Evolutionary conservation across 129 eudicot species (phyloP).

Genomic region (Cynara cardunculus): DNA sequence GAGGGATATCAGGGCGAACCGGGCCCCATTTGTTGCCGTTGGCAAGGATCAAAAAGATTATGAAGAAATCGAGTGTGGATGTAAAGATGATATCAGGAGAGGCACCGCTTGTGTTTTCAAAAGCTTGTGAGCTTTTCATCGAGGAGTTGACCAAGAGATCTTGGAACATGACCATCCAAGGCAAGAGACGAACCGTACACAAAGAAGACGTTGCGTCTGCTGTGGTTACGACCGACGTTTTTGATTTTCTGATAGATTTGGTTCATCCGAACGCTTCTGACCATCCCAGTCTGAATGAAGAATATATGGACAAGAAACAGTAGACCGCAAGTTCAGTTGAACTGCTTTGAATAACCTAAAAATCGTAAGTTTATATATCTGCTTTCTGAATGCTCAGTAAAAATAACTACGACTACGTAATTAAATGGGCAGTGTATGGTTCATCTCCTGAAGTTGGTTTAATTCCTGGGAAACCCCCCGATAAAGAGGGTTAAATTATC

Average conservation of each 20-base stretch:
- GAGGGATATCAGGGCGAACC: constrained; percentile 44
- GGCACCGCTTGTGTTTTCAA: constrained; percentile 76
- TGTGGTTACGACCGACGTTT: constrained; percentile 56
- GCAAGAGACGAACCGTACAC: constrained; percentile 62
- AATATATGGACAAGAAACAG: constrained; percentile 10
- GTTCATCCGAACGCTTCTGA: constrained; percentile 27
- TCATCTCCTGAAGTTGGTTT: neutral
- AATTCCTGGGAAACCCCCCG: neutral
- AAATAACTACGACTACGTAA: neutral
- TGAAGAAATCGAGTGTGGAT: constrained; percentile 76
- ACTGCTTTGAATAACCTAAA: neutral
- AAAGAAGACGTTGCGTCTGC: constrained; percentile 84
- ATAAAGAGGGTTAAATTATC: neutral
- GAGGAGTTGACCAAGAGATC: constrained; percentile 67
- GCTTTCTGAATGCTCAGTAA: neutral
- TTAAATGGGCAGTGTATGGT: neutral
- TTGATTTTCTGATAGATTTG: constrained; percentile 60
- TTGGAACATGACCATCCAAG: constrained; percentile 61
- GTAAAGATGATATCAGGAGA: constrained; percentile 86
- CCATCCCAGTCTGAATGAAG: constrained; percentile 17
- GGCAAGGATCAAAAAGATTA: constrained; percentile 85
- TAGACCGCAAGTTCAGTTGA: neutral
- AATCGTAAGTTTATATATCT: neutral
- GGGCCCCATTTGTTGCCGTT: constrained; percentile 69
- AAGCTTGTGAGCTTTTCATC: constrained; percentile 72